Base-by-base conservation (phyloP, 805 yeast species). In the Ogataea naganishii region DNA sequence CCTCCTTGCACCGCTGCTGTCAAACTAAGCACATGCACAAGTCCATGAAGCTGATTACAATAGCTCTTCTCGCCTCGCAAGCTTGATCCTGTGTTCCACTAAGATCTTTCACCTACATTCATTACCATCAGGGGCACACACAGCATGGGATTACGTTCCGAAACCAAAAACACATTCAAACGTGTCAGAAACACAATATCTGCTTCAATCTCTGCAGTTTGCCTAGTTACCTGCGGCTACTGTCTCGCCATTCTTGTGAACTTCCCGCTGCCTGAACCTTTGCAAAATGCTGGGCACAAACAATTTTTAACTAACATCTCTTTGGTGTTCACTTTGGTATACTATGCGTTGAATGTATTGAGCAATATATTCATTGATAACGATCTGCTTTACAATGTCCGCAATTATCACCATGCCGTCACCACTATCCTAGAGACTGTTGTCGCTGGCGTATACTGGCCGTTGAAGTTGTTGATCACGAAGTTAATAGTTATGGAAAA, bases 271-370 rank as follows among this genome's bases (percentile, higher is more conserved):
- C 85, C 86, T 1, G 57, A 53, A 1, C 58, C 53, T 21, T 51
- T 80, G 17, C 57, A 45, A 2, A 50, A 55, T 14, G 89, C 76
- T 1, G 89, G 89, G 2, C 80, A 72, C 34, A 67, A 66, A 54
- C 89, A 81, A 46, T 81, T 81, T 47, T 58, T 80, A 29, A 81
- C 92, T 4, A 80, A 78, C 46, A 43, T 79, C n/a, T 68, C 80
- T 7, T 60, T 78, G 19, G 44, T 54, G 2, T 44, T 66, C 12
- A 66, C 81, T 3, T 39, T 72, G 7, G 33, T 64, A 25, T 64
- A 66, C 36, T 64, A 60, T 34, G 26, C 44, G 11, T 24, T 64
- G 21, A 69, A 69, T 14, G 40, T 61, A 16, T 12, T 52, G 8
- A 56, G 66, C 26, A 70, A 62, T 41, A 35, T 62, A 17, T 62